Base-by-base conservation (phyloP, 441 rosid species). In the Adansonia grandidieri region DNA sequence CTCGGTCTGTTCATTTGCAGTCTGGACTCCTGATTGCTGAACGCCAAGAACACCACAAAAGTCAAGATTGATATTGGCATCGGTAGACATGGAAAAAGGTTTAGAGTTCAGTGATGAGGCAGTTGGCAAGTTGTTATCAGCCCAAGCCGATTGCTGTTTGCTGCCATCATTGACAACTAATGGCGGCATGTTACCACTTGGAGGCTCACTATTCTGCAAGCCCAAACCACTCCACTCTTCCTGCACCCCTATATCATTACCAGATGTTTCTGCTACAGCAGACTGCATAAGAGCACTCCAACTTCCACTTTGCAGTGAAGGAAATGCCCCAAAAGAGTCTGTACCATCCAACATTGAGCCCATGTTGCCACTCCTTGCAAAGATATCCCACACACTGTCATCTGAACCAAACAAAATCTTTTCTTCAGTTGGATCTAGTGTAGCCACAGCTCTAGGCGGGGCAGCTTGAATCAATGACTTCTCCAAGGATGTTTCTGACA, bases 201-300 rank as follows among this genome's bases (percentile, higher is more conserved):
- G 64, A 79, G 85, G 80, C 78, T 91, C 89, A 20, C 63, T 77
- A 78, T 70, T 73, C 62, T 14, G 89, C 74, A 77, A 44, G 72
- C 82, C 77, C 82, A 80, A 62, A 75, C 91, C 89, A 85, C 85
- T 84, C 94, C 89, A 89, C 82, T 86, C 89, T 78, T 89, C 96
- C 74, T 84, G 89, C 50, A 64, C 24, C 63, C 87, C 83, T 10
- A 73, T 61, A 79, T 87, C 87, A 66, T 78, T 84, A 65, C 85
- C 79, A 47, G 91, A 86, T 47, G 92, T 81, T 87, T 91, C 96
- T 72, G 91, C 92, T 17, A 91, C 89, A 71, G 96, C 96, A 82
- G 96, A 91, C 86, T 91, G 98, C 99, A 95, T 93, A 78, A 95
- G 99, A 80, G 99, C 98, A 87, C 99, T 93, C 99, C 97, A 95